Evolutionary conservation across 305 asterid genomes (phyloP).

Genomic region (Nicotiana rustica): DNA sequence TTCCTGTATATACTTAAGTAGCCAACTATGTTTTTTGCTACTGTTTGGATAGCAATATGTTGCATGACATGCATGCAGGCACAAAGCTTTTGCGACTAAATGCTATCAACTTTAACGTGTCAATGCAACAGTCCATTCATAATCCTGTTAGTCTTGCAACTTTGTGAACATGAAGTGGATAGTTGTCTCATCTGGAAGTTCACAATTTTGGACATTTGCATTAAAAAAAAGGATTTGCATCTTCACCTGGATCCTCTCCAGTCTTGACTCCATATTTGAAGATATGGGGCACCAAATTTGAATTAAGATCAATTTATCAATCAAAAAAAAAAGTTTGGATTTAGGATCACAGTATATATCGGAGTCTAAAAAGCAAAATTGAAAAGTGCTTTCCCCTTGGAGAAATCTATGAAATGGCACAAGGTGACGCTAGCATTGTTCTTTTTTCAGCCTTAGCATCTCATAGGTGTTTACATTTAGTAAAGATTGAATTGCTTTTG

Average conservation of each 20-base stretch:
- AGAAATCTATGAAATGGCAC: background rate
- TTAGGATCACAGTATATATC: background rate
- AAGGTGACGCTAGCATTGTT: background rate
- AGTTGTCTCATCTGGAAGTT: background rate
- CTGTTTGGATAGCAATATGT: background rate
- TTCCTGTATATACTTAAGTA: background rate
- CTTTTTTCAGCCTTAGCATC: background rate
- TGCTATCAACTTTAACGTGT: constrained; percentile 25
- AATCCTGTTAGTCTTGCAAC: background rate
- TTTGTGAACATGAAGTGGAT: constrained; percentile 6
- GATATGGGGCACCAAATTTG: background rate
- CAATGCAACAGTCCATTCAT: constrained; percentile 22
- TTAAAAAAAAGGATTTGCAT: background rate
- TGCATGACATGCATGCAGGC: constrained; percentile 24
- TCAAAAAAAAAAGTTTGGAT: background rate
- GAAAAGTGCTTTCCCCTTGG: background rate
- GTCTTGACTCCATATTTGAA: constrained; percentile 18
- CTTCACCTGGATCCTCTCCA: background rate
- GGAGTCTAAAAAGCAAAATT: background rate
- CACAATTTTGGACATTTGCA: constrained; percentile 2
- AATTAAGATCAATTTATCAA: background rate
- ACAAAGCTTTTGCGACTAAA: constrained; percentile 12
- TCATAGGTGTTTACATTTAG: background rate
- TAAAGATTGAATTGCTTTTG: background rate
- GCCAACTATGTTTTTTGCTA: background rate